Evolutionary conservation across 306 rosid species (phyloP).

Genomic region (Sechiopsis laciniata): DNA sequence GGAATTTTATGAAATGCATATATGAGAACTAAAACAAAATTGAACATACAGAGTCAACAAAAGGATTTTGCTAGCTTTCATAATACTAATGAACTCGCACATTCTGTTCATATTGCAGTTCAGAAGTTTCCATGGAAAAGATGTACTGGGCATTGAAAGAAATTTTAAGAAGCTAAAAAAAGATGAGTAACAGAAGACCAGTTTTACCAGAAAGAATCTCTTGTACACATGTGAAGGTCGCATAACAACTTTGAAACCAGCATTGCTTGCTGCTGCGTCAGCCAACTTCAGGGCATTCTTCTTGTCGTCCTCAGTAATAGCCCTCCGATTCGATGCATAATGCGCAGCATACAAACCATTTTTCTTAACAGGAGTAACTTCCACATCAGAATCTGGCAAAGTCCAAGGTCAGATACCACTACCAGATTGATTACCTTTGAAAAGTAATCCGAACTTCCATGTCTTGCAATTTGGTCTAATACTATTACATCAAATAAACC

Average conservation of each 20-base stretch:
- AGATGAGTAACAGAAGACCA: conserved; percentile 11
- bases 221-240: conserved; percentile 55
- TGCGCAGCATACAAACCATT: conserved; percentile 10
- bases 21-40: neutral
- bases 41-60: neutral
- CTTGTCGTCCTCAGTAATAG: conserved; percentile 44
- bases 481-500: no score
- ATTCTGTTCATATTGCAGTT: neutral
- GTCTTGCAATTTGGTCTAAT: no score
- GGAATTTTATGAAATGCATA: neutral
- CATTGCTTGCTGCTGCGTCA: conserved; percentile 30
- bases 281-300: conserved; percentile 35
- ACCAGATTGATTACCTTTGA: neutral
- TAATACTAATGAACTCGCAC: neutral
- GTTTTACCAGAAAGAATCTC: conserved; percentile 61
- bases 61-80: neutral
- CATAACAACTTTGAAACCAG: conserved; percentile 41
- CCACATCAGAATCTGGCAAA: conserved; percentile 29
- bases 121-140: neutral
- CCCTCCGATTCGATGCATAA: conserved; percentile 54
- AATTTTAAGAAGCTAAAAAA: conserved; percentile 4
- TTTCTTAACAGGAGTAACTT: conserved; percentile 24
- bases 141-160: neutral
- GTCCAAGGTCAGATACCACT: conserved; percentile 7
- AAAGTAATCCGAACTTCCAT: no score